Base-by-base conservation (phyloP, 805 yeast genomes). In the Candida endomychidarum region DNA sequence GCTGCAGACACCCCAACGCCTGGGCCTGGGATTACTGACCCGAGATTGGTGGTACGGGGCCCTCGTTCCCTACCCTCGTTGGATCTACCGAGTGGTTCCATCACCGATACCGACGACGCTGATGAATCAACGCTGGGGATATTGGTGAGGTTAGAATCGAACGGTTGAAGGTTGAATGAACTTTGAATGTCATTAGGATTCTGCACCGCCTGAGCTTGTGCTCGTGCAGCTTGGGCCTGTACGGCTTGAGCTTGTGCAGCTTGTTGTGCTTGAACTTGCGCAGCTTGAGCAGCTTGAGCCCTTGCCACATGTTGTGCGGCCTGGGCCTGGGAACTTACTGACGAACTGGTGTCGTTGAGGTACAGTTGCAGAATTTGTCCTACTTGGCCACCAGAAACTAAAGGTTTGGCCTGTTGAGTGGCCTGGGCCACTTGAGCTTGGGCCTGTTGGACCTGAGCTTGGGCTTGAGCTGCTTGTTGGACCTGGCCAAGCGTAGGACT, bases 41-140 rank as follows among this genome's bases (percentile, higher is more conserved):
- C 19, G 12, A 32, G 5, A 9, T 32, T 32, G 12, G 19, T 22
- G 12, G 16, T n/a, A 12, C 19, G 12, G 23, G 34, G 23, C 4
- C 19, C 20, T 8, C 19, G 25, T 14, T 29, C 35, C 15, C 35
- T 12, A 5, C 6, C 10, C 26, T 7, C 35, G 27, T 18, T 32
- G 25, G 16, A n/a, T n/a, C 45, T 20, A 3, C 44, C 33, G 16
- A 40, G 22, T 2, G 48, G 48, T 10, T 44, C 48, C 8, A 44
- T 38, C 23, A 37, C 39, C 5, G 41, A 41, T 19, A 12, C 35
- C 8, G 33, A 24, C 2, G 50, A 47, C 6, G 38, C 18, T 15
- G 42, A 26, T 1, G 47, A 43, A 3, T 37, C 46, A 1, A 47
- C 41, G 26, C 46, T 43, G 6, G 43, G 42, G 26, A 32, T 16